Percentiles rank a stretch among this genome's conserved stretches.
phyloP scores from a whole-genome alignment of 2,329 filamentous ascomycete species.

The Diaporthe batatas region DNA sequence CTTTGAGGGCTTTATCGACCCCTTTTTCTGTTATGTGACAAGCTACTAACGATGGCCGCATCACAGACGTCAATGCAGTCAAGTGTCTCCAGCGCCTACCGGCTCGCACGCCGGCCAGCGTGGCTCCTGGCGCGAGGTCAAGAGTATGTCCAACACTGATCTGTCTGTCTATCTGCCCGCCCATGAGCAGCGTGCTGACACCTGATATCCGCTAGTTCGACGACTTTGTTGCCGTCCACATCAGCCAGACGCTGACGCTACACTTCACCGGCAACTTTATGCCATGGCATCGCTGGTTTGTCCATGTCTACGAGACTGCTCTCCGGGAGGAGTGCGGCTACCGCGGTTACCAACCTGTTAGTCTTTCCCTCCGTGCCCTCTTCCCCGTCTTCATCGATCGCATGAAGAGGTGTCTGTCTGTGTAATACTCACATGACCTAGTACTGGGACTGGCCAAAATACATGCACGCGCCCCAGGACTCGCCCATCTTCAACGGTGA shows the following conservation, averaged over 20 bases:
- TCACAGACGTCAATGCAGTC: constrained; percentile 52
- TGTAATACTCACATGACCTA: constrained; percentile 42
- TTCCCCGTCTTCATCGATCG: no score
- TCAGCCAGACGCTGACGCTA: constrained; percentile 60
- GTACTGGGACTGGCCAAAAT: constrained; percentile 65
- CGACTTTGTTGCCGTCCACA: constrained; percentile 63
- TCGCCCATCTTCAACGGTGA: constrained; percentile 65
- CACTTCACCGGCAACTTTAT: constrained; percentile 37
- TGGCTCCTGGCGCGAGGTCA: constrained; percentile 51
- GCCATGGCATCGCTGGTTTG: constrained; percentile 36
- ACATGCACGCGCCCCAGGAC: constrained; percentile 57
- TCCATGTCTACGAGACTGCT: constrained; percentile 28
- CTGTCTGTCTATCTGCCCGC: no score
- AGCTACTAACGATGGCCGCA: neutral
- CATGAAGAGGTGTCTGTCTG: no score
- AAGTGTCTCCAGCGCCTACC: constrained; percentile 53
- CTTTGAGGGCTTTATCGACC: neutral
- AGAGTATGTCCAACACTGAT: neutral
- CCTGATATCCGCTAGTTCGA: constrained; percentile 49
- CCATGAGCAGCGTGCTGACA: neutral
- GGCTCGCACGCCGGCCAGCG: constrained; percentile 46
- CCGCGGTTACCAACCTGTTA: constrained; percentile 28
- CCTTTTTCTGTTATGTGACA: neutral
- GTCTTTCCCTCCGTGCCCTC: neutral
- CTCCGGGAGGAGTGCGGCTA: constrained; percentile 37